Evolutionary conservation across 2,329 filamentous ascomycete species (phyloP).

Genomic region (Hirsutella minnesotensis): DNA sequence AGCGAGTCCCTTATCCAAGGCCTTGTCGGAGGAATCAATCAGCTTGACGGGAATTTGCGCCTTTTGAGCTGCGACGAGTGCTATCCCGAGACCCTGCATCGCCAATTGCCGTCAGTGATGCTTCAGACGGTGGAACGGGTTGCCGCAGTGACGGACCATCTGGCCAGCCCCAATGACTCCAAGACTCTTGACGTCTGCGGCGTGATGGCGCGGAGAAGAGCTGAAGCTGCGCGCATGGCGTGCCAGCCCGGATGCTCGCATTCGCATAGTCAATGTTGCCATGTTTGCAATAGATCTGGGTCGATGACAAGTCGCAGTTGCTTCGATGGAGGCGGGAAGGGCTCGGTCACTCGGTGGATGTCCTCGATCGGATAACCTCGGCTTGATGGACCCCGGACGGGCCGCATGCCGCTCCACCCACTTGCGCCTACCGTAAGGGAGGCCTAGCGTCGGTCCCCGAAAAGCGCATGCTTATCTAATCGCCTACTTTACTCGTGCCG

Average conservation of each 20-base stretch:
- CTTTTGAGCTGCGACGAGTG: slow-evolving; percentile 79
- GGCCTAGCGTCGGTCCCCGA: no score
- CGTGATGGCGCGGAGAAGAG: slow-evolving; percentile 46
- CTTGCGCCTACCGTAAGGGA: no score
- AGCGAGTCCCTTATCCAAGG: slow-evolving; percentile 76
- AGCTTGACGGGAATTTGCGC: slow-evolving; percentile 76
- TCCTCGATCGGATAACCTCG: slow-evolving; percentile 29
- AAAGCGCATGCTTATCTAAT: no score
- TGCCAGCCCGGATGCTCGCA: slow-evolving; percentile 20
- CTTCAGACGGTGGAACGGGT: slow-evolving; percentile 1
- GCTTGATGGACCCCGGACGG: slow-evolving; percentile 12
- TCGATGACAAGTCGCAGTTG: neutral
- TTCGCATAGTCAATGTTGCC: slow-evolving; percentile 26
- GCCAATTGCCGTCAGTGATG: slow-evolving; percentile 9
- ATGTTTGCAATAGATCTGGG: slow-evolving; percentile 17
- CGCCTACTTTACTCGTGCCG: slow-evolving; percentile 1
- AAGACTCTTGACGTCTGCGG: slow-evolving; percentile 69
- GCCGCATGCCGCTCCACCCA: no score
- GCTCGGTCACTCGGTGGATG: slow-evolving; percentile 4
- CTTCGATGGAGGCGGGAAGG: slow-evolving; percentile 2
- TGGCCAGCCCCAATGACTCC: slow-evolving; percentile 92
- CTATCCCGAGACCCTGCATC: slow-evolving; percentile 79
- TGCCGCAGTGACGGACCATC: slow-evolving; percentile 53
- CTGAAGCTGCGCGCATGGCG: slow-evolving; percentile 52
- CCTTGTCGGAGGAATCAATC: slow-evolving; percentile 72